Percentiles rank a stretch among this genome's conserved stretches.
Evolutionary conservation across 108 stramenopile species (phyloP).

Genomic region (Nannochloropsis gaditana): DNA sequence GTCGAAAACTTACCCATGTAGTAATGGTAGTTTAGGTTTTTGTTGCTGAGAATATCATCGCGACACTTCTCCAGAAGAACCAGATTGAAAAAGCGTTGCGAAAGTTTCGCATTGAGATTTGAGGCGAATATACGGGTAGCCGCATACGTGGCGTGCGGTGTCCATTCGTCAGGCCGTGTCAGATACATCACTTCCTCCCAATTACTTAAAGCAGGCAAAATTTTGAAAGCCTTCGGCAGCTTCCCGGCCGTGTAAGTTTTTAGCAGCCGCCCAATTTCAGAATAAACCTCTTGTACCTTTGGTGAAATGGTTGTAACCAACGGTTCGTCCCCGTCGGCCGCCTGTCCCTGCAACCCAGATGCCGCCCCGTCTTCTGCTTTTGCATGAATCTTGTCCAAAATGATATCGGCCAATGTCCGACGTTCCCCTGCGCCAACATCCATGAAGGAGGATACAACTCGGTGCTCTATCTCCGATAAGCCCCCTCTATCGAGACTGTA

Average conservation of each 20-base stretch:
- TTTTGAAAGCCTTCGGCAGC: constrained; percentile 99
- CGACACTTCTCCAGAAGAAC: constrained; percentile 86
- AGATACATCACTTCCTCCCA: constrained; percentile 98
- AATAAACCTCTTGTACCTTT: constrained; percentile 82
- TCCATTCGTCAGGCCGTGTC: constrained; percentile 92
- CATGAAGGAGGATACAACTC: constrained; percentile 42
- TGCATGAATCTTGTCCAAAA: constrained; percentile 93
- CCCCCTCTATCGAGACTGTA: constrained; percentile 23
- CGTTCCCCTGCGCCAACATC: constrained; percentile 35
- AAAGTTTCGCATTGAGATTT: constrained; percentile 92
- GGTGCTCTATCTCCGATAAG: constrained; percentile 43
- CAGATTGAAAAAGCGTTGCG: constrained; percentile 93
- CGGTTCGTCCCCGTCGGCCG: constrained; percentile 37
- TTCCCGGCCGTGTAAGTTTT: constrained; percentile 88
- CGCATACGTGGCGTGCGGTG: constrained; percentile 88
- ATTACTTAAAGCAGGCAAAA: constrained; percentile 84
- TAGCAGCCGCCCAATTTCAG: constrained; percentile 88
- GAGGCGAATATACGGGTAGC: constrained; percentile 95
- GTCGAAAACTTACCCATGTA: constrained; percentile 58
- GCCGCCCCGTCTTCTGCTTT: constrained; percentile 58
- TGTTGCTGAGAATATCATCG: constrained; percentile 78
- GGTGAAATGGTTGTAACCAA: background rate
- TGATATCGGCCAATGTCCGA: constrained; percentile 82
- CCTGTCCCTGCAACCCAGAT: constrained; percentile 36
- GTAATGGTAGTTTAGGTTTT: constrained; percentile 97